Evolutionary conservation across 2,329 filamentous ascomycete species (phyloP).

Genomic region (Arthrobotrys pseudoclavata): DNA sequence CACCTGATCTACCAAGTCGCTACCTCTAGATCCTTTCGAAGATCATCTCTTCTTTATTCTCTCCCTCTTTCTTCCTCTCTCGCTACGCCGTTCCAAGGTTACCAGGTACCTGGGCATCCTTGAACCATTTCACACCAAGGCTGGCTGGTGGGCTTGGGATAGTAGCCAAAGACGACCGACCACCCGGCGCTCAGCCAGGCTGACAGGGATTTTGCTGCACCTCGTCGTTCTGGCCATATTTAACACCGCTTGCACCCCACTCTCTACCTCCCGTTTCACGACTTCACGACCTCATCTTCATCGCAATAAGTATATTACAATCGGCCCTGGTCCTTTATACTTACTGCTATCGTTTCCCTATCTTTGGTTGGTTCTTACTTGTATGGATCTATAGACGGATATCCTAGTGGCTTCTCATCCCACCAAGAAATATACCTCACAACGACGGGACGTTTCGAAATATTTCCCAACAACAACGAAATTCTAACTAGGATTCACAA

Average conservation of each 20-base stretch:
- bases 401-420: slow-evolving; percentile 14
- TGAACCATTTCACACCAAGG: slow-evolving; percentile 30
- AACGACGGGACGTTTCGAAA: slow-evolving; percentile 22
- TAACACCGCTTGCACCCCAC: slow-evolving; percentile 41
- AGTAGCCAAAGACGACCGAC: slow-evolving; percentile 3
- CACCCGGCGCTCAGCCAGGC: slow-evolving; percentile 58
- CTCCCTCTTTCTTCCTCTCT: slow-evolving; percentile 1
- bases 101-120: background rate
- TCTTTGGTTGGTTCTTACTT: slow-evolving; percentile 4
- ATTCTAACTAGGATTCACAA: slow-evolving; percentile 16
- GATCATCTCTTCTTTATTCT: too few species aligned
- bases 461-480: slow-evolving; percentile 3
- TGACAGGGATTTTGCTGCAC: slow-evolving; percentile 48
- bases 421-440: slow-evolving; percentile 21
- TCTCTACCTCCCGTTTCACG: background rate
- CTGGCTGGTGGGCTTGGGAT: slow-evolving; percentile 44
- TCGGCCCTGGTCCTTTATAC: background rate
- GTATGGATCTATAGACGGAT: background rate
- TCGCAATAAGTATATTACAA: slow-evolving; percentile 29
- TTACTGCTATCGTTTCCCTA: background rate
- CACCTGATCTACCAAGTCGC: too few species aligned
- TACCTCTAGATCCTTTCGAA: too few species aligned
- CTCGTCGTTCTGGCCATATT: slow-evolving; percentile 43
- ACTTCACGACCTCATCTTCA: slow-evolving; percentile 2
- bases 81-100: slow-evolving; percentile 15